These are phyloP conservation scores for Erysimum cheiranthoides DNA, from an alignment of 345 rosid genomes.

Conservation along the genomic window DNA sequence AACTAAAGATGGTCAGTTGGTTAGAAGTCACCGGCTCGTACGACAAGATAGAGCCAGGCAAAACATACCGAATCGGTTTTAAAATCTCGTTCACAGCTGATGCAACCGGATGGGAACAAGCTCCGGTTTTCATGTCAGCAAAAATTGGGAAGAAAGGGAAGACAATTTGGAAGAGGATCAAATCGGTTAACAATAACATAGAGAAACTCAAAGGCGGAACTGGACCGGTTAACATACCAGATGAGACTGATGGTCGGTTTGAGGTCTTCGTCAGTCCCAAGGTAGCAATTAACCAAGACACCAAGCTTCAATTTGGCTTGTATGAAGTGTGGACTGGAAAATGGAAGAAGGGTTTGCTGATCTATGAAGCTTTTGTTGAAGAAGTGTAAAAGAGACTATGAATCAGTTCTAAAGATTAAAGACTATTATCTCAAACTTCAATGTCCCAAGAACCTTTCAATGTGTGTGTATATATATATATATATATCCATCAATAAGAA, in stretches of 20 bases:
- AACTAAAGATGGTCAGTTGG: conserved; percentile 66
- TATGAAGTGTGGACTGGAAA: conserved; percentile 83
- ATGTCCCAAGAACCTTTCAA: not conserved
- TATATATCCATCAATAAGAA: conserved; percentile 36
- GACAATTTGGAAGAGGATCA: conserved; percentile 49
- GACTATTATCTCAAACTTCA: not conserved
- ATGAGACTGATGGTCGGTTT: conserved; percentile 33
- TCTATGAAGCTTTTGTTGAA: conserved; percentile 54
- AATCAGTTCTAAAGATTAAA: not conserved
- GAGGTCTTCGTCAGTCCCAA: conserved; percentile 23
- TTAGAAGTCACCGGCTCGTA: conserved; percentile 60
- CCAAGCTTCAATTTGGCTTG: conserved; percentile 60
- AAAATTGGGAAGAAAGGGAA: conserved; percentile 64
- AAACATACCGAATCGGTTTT: conserved; percentile 50
- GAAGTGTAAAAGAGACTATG: conserved; percentile 23
- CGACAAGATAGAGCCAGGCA: conserved; percentile 19
- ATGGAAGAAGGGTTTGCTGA: conserved; percentile 72
- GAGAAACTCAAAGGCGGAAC: conserved; percentile 16
- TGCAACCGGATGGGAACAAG: conserved; percentile 59
- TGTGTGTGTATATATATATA: not conserved
- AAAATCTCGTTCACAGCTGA: conserved; percentile 46
- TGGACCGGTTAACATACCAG: conserved; percentile 31
- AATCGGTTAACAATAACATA: conserved; percentile 37
- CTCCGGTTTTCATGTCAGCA: conserved; percentile 64
- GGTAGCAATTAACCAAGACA: not conserved